phyloP scores from a whole-genome alignment of 192 early-diverging fungal species.

The Coemansia sp. region DNA sequence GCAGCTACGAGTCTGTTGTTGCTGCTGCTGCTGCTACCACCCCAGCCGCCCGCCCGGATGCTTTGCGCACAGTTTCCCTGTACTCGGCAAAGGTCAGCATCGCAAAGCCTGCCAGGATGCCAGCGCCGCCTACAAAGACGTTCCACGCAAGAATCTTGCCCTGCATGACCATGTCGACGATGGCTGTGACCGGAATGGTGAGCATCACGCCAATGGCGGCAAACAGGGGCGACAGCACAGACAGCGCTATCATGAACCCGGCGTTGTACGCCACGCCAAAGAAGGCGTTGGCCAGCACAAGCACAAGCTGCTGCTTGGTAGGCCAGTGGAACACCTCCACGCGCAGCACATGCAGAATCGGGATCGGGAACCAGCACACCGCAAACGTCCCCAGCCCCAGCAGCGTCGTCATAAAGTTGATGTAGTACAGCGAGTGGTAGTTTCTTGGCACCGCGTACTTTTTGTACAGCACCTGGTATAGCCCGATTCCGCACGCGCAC shows the following conservation, averaged over 20 bases:
- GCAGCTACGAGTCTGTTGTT: background rate
- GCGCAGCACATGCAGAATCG: constrained; percentile 61
- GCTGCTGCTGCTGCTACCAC: background rate
- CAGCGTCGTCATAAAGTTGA: constrained; percentile 67
- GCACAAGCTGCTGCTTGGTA: constrained; percentile 47
- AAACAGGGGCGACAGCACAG: constrained; percentile 68
- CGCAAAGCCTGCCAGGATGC: constrained; percentile 59
- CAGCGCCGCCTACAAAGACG: constrained; percentile 55
- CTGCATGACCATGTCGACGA: constrained; percentile 57
- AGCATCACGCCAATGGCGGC: constrained; percentile 80
- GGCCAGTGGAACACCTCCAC: constrained; percentile 72
- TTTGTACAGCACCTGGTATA: constrained; percentile 80
- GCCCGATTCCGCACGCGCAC: constrained; percentile 69
- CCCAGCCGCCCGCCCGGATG: background rate
- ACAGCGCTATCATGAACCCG: constrained; percentile 74
- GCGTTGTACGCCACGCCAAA: constrained; percentile 76
- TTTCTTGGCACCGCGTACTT: constrained; percentile 62
- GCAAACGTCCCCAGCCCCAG: constrained; percentile 69
- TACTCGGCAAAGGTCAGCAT: constrained; percentile 53
- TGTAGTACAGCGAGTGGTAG: constrained; percentile 66
- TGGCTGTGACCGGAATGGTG: constrained; percentile 71
- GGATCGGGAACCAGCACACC: constrained; percentile 72
- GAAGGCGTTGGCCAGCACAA: constrained; percentile 64
- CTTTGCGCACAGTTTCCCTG: constrained; percentile 37
- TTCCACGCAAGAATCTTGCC: constrained; percentile 55